Evolutionary conservation across 2,329 filamentous ascomycete genomes (phyloP), one percentile per base, ranked within the genome.

Genomic region (Biscogniauxia mediterranea): DNA sequence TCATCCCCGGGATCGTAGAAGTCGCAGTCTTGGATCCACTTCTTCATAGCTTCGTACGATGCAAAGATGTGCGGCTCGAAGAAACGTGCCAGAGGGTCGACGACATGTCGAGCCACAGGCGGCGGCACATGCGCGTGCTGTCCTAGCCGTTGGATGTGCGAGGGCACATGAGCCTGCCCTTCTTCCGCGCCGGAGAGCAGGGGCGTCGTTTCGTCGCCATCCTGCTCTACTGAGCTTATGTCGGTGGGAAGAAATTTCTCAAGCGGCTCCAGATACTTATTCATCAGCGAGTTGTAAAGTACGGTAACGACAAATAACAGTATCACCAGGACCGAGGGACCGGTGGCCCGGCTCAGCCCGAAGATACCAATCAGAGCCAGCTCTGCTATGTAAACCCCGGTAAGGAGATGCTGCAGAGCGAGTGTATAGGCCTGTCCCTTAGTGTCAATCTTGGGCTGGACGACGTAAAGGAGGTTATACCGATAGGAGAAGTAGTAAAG

Each of bases 401-500:
- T 86, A 17, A 90, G 82, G 52, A 91, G 82, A 49, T 93, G 89
- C 71, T 92, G 86, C 26, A 93, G 79, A 1, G 88, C 89, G 49
- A 88, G 85, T 8, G 88, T 85, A 70, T 92, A 93, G 64, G 86
- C 82, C 53, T 88, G 83, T 52, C 90, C 90, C 72, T 91, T 90
- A 21, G 89, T 92, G 71, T 93, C 89, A 67, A 92, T 86, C 66
- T 84, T 79, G 26, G 86, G 80, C 67, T 90, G 86, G 51, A 85
- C 86, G 21, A 91, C 89, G 72, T 88, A 93, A 23, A 93, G 79
- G 58, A 93, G 75, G 74, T 92, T 91, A 79, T 93, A 92, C 26
- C 88, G 83, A 76, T 90, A 92, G 54, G 89, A 89, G 64, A 89
- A 80, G 75, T 92, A 93, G 78, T 92, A 90, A 20, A 92, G 77